These are phyloP conservation scores for Pseudogymnoascus sp. DNA, from an alignment of 2,329 filamentous ascomycete species.

Conservation along the genomic window DNA sequence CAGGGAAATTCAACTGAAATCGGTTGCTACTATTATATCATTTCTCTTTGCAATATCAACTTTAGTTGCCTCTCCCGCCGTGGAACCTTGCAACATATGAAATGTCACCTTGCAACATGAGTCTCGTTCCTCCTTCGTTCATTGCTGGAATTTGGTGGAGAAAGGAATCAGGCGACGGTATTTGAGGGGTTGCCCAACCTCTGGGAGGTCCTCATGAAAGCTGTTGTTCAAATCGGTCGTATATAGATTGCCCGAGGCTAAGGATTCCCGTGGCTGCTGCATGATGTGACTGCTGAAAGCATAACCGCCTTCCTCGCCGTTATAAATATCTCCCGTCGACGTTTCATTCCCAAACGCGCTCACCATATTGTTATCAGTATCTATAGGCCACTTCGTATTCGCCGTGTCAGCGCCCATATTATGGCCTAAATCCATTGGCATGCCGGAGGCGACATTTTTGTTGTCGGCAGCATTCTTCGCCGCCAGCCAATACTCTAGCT, in stretches of 20 bases:
- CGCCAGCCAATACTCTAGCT: constrained; percentile 20
- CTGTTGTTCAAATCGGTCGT: not conserved
- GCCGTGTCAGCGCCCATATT: not conserved
- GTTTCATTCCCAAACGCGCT: not conserved
- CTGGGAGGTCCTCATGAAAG: not conserved
- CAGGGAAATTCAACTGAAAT: too few relatives aligned
- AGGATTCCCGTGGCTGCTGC: not conserved
- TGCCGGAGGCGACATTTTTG: not conserved
- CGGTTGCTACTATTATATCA: too few relatives aligned
- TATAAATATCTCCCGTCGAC: not conserved
- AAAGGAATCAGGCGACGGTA: not conserved
- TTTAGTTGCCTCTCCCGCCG: too few relatives aligned
- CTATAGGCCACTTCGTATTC: too few relatives aligned
- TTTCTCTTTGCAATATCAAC: too few relatives aligned
- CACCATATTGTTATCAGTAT: too few relatives aligned
- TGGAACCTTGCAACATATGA: too few relatives aligned
- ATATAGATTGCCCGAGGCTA: not conserved
- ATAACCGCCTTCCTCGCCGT: not conserved
- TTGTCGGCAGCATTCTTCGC: not conserved
- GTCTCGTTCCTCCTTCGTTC: too few relatives aligned
- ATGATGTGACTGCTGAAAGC: not conserved
- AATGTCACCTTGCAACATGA: too few relatives aligned
- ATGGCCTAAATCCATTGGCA: not conserved
- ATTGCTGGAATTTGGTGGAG: not conserved
- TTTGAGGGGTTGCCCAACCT: not conserved